Evolutionary conservation across 306 rosid genomes (phyloP), one percentile per base, ranked within the genome.

Genomic region (Mimosa pudica): DNA sequence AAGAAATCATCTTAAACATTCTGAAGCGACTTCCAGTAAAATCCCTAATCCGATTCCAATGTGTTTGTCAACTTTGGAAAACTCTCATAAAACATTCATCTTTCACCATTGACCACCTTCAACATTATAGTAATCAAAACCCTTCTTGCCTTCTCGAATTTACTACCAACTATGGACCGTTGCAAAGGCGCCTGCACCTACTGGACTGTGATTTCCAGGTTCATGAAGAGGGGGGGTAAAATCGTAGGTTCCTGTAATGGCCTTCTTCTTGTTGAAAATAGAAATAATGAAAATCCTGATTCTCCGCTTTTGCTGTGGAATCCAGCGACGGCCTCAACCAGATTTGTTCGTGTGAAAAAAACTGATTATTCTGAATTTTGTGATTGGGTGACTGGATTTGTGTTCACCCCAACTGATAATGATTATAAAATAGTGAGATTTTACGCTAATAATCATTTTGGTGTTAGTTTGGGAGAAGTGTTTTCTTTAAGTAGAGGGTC

Each of bases 251-350:
- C 62, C 24, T n/a, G 32, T 10, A 57, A n/a, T 17, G 62, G 33
- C 62, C 4, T 57, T 4, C 62, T 57, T 17, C 18, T 16, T 51
- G 1, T n/a, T n/a, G 62, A 57, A 8, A n/a, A 7, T 11, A 0
- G 16, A 12, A 7, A 51, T 0, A 5, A 14, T 5, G 4, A 52
- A 1, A 4, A 0, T 13, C 16, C 0, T 18, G 5, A 11, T 18
- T 4, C 0, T 57, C 18, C 62, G 0, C 30, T 57, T 57, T 6
- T 7, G 18, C 18, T 18, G 62, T 57, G 62, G 32, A 18, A 57
- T 57, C 62, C 62, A 6, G 11, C 11, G 1, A 57, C 10, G n/a
- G 8, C 10, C 2, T 10, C 20, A 17, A 3, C 18, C 10, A 6
- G 12, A 18, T 32, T 6, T 7, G 63, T 57, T 13, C 58, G 18